Evolutionary conservation across 139 green algal species (phyloP), one percentile per base, ranked within the genome.

Genomic region (Coccomyxa sp.): DNA sequence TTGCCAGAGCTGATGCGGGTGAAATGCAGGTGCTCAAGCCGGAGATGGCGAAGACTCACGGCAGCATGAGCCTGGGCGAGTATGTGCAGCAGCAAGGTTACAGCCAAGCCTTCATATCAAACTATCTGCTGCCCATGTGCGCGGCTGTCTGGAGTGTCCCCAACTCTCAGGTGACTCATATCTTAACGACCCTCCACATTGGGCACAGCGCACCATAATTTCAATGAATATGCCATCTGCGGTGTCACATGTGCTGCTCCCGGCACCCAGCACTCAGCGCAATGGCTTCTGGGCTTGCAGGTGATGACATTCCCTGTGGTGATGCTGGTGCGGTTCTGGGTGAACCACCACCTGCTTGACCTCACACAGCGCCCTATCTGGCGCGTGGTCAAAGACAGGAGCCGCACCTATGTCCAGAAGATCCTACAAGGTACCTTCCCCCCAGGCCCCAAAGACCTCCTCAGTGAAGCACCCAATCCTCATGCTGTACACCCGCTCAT

Each of bases 261-360:
- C n/a, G n/a, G n/a, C n/a, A n/a, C n/a, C n/a, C n/a, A n/a, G 14
- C 70, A 31, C 7, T 0, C 27, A 37, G 33, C 27, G 73, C 44
- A 50, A 18, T 27, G 10, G 18, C 33, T 41, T 44, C 41, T 10
- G 18, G 34, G 16, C 39, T 16, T 7, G 2, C 86, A 93, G 86
- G 94, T 97, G 55, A 73, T 98, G 40, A 64, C 74, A 36, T 98
- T 97, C 82, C 97, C 94, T 0, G 85, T 97, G 10, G 41, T 74
- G 31, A 94, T 94, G 83, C 89, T 99, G 55, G 79, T 98, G 0
- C 89, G 88, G 24, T 99, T 99, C 83, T 97, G 96, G 93, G 83
- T 89, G 7, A 99, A 99, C 86, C 96, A 99, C 87, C 96, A 99
- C 88, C 90, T 98, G 81, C 88, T 98, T 41, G 91, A 98, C 82